phyloP scores from a whole-genome alignment of 345 rosid species.

The Citrus reticulata region DNA sequence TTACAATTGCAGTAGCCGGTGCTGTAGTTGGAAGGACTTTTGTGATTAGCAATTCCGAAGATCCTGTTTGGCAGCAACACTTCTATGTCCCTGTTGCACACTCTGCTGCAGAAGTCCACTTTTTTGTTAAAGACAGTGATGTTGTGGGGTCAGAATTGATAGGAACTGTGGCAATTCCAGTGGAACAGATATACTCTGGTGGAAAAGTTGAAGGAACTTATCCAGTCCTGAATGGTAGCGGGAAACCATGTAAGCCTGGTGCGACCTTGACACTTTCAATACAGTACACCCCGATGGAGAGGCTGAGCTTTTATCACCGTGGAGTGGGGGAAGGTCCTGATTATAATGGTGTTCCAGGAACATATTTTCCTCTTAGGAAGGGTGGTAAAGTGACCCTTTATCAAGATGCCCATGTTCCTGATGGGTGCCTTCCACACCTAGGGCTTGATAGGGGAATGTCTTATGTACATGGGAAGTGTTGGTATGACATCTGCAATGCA shows the following conservation, averaged over 20 bases:
- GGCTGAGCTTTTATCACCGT: constrained; percentile 55
- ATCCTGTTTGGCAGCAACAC: constrained; percentile 89
- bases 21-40: constrained; percentile 85
- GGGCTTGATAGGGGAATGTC: constrained; percentile 56
- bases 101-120: constrained; percentile 75
- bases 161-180: constrained; percentile 80
- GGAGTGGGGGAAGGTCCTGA: constrained; percentile 92
- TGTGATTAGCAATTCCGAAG: constrained; percentile 76
- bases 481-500: constrained; percentile 85
- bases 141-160: constrained; percentile 82
- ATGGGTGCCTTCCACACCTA: constrained; percentile 66
- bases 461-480: constrained; percentile 85
- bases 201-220: constrained; percentile 62
- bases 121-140: constrained; percentile 86
- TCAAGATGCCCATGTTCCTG: constrained; percentile 95
- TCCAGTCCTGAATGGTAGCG: constrained; percentile 48
- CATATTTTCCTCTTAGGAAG: constrained; percentile 90
- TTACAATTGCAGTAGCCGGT: constrained; percentile 51
- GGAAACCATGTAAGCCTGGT: constrained; percentile 85
- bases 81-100: constrained; percentile 92
- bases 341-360: constrained; percentile 81
- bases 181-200: constrained; percentile 61
- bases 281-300: constrained; percentile 71
- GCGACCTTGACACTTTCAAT: constrained; percentile 63
- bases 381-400: constrained; percentile 81